A percentile compares a stretch with the other conserved stretches of the same genome.
phyloP scores from a whole-genome alignment of 495 filamentous ascomycete genomes.

The Podospora conica region DNA sequence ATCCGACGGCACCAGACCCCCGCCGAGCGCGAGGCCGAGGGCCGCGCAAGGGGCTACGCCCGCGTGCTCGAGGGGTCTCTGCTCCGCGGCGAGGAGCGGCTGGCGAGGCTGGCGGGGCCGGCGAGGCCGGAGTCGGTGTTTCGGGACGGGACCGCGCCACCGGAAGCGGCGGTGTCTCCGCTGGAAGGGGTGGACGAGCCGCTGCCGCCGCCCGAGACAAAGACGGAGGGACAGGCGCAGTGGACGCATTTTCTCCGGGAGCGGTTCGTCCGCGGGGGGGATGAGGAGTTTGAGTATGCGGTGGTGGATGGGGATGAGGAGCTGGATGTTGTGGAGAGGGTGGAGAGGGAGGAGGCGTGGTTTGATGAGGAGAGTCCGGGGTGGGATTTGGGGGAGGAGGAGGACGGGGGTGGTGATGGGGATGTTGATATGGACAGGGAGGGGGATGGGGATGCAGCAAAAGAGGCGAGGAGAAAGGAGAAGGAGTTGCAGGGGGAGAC shows the following conservation, averaged over 20 bases:
- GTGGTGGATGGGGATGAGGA: conserved; percentile 63
- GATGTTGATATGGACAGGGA: conserved; percentile 45
- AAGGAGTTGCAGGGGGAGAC: conserved; percentile 56
- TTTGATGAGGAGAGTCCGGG: conserved; percentile 70
- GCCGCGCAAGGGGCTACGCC: conserved; percentile 64
- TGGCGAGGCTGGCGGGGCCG: conserved; percentile 51
- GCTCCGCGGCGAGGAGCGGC: conserved; percentile 63
- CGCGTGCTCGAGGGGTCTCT: conserved; percentile 67
- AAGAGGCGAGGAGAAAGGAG: conserved; percentile 15
- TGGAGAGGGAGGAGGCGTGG: conserved; percentile 57
- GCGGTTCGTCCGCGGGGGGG: conserved; percentile 64
- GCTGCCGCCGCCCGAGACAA: conserved; percentile 50
- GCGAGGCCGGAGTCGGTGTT: conserved; percentile 7
- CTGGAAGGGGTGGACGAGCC: conserved; percentile 38
- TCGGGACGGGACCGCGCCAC: too few species aligned
- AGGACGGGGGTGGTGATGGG: conserved; percentile 23
- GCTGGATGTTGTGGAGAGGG: conserved; percentile 58
- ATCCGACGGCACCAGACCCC: conserved; percentile 72
- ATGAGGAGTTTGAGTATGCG: conserved; percentile 70
- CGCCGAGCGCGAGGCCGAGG: conserved; percentile 66
- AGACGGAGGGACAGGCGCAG: conserved; percentile 56
- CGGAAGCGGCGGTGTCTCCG: neutral
- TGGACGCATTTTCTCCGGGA: conserved; percentile 65
- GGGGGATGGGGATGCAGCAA: conserved; percentile 42
- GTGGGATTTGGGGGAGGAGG: conserved; percentile 56